Evolutionary conservation across 345 rosid genomes (phyloP).

Genomic region (Citrus hindsii): DNA sequence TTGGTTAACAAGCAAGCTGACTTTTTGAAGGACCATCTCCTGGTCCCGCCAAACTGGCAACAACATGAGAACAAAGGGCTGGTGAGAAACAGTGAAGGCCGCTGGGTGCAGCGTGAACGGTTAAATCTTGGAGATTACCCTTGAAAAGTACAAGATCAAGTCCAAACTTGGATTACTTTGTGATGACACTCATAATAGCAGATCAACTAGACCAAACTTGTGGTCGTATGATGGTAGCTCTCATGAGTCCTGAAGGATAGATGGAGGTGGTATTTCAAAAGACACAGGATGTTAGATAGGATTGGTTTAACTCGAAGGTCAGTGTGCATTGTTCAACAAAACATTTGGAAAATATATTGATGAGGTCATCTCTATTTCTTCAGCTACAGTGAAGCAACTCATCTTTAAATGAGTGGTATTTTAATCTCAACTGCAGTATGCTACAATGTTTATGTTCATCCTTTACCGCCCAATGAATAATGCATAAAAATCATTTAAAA

Average conservation of each 20-base stretch:
- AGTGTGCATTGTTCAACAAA: not conserved
- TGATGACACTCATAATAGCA: not conserved
- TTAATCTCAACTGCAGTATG: not conserved
- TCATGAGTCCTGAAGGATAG: not conserved
- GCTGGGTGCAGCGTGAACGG: constrained; percentile 13
- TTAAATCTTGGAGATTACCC: not conserved
- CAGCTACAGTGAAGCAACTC: not conserved
- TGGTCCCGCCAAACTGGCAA: constrained; percentile 18
- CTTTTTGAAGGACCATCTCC: constrained; percentile 17
- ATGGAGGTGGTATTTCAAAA: not conserved
- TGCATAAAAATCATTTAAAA: not conserved
- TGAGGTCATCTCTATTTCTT: not conserved
- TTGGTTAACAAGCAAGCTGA: constrained; percentile 21
- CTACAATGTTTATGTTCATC: not conserved
- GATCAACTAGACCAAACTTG: not conserved
- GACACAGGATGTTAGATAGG: not conserved
- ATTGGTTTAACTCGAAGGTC: not conserved
- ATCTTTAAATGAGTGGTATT: not conserved
- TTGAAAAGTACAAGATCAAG: not conserved
- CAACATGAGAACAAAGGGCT: constrained; percentile 21
- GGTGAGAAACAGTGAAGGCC: constrained; percentile 12
- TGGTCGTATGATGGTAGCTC: not conserved
- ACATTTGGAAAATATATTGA: not conserved
- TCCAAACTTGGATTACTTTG: not conserved
- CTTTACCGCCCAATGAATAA: not conserved